A percentile compares a stretch with the other conserved stretches of the same genome.
These are phyloP conservation scores for Stachybotrys chartarum DNA, from an alignment of 2,329 filamentous ascomycete genomes.

Conservation along the genomic window DNA sequence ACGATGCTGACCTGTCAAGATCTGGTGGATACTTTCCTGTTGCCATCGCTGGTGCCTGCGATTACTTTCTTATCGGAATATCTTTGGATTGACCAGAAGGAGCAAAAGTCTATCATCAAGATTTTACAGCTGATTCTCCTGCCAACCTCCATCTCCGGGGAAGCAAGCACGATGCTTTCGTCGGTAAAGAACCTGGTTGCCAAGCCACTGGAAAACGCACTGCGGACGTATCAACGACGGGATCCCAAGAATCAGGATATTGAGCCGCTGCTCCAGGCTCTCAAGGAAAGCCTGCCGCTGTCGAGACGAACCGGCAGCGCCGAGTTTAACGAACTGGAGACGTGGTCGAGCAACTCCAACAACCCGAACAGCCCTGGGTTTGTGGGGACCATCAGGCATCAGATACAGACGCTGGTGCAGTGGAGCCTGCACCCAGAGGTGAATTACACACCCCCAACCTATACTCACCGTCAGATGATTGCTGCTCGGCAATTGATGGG, in stretches of 20 bases:
- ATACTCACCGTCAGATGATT: slow-evolving; percentile 66
- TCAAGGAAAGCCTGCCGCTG: slow-evolving; percentile 51
- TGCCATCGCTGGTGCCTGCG: slow-evolving; percentile 71
- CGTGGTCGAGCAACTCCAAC: slow-evolving; percentile 52
- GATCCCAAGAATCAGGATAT: slow-evolving; percentile 63
- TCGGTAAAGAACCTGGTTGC: slow-evolving; percentile 67
- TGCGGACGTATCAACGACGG: slow-evolving; percentile 59
- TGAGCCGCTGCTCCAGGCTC: slow-evolving; percentile 58
- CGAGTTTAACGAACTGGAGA: slow-evolving; percentile 60
- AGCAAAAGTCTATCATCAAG: slow-evolving; percentile 62
- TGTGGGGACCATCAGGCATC: slow-evolving; percentile 48
- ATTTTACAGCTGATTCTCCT: slow-evolving; percentile 67
- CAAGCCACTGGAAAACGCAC: slow-evolving; percentile 58
- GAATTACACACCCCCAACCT: slow-evolving; percentile 53
- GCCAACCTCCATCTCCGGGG: slow-evolving; percentile 62
- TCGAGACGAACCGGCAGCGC: slow-evolving; percentile 56
- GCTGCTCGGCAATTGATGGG: slow-evolving; percentile 54
- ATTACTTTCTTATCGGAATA: slow-evolving; percentile 65
- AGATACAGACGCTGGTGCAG: slow-evolving; percentile 54
- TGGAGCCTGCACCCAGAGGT: slow-evolving; percentile 56
- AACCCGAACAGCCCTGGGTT: slow-evolving; percentile 45
- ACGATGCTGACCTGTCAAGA: slow-evolving; percentile 35
- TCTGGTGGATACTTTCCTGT: slow-evolving; percentile 69
- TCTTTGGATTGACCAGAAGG: slow-evolving; percentile 58
- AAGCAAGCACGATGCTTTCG: slow-evolving; percentile 63